Conservation (phyloP, 1,284 basidiomycete genomes). For the Malassezia caprae region DNA sequence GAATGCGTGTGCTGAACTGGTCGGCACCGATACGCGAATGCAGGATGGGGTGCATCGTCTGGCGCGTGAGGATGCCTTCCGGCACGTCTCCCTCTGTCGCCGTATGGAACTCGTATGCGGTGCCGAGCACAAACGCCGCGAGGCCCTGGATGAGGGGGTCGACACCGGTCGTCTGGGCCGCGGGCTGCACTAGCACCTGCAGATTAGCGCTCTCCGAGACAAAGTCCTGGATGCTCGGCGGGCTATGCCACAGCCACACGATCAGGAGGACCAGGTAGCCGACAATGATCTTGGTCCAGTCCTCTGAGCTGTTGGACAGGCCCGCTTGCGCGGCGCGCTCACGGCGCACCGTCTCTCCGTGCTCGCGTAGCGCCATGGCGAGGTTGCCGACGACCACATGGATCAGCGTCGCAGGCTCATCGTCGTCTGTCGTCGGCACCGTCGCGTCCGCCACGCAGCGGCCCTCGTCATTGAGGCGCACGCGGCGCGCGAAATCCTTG, state of each 20-base stretch:
- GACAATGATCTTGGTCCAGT: constrained; percentile 77
- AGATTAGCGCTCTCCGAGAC: constrained; percentile 76
- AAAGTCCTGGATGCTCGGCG: constrained; percentile 75
- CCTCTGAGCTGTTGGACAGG: constrained; percentile 23
- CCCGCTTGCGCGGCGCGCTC: constrained; percentile 28
- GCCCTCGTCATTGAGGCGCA: constrained; percentile 48
- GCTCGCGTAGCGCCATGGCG: constrained; percentile 56
- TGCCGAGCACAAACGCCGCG: constrained; percentile 79
- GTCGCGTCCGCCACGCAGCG: constrained; percentile 8
- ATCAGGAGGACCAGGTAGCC: constrained; percentile 72
- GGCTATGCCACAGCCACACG: constrained; percentile 96
- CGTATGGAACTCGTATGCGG: constrained; percentile 59
- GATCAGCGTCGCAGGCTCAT: constrained; percentile 52
- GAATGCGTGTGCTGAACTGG: constrained; percentile 74
- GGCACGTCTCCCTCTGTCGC: constrained; percentile 11
- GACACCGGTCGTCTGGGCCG: constrained; percentile 74
- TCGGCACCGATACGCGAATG: constrained; percentile 71
- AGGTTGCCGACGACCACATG: constrained; percentile 57
- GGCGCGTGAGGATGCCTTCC: constrained; percentile 22
- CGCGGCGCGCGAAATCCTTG: constrained; percentile 53
- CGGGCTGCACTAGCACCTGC: constrained; percentile 68
- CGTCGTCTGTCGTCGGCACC: constrained; percentile 48
- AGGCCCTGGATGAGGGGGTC: constrained; percentile 82
- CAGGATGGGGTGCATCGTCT: constrained; percentile 59
- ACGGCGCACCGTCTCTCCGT: constrained; percentile 46